A percentile compares a stretch with the other conserved stretches of the same genome.
Conservation (phyloP, 345 rosid species). For the Euphorbia pulcherrima region DNA sequence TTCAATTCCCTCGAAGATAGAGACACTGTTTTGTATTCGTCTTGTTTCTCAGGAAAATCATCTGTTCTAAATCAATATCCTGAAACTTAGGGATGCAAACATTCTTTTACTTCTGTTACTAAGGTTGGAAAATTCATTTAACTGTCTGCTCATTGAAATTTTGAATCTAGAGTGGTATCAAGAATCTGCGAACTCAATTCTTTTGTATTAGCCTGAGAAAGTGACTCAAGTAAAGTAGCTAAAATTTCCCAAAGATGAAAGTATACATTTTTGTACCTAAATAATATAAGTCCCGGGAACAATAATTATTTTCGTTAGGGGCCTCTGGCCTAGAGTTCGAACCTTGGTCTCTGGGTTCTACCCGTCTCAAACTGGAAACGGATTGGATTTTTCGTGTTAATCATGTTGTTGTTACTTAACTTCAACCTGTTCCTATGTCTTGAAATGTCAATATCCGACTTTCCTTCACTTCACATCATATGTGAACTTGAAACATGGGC, state of each 20-base stretch:
- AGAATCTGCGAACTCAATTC: constrained; percentile 6
- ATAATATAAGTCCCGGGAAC: background rate
- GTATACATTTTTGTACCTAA: background rate
- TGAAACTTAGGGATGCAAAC: background rate
- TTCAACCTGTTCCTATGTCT: background rate
- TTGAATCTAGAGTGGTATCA: background rate
- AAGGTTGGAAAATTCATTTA: background rate
- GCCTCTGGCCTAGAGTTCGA: no score
- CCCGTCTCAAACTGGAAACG: no score
- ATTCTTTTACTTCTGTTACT: background rate
- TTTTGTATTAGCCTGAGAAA: background rate
- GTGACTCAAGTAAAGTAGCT: background rate
- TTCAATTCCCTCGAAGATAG: no score
- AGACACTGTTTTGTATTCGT: background rate
- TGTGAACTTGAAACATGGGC: background rate
- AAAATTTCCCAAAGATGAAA: background rate
- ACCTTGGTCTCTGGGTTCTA: background rate
- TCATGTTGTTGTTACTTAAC: background rate
- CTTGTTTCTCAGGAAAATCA: background rate
- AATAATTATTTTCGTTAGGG: background rate
- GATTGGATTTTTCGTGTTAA: no score
- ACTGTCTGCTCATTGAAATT: background rate
- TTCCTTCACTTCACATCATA: background rate
- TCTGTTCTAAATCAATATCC: background rate
- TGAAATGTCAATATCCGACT: background rate